Base-by-base conservation (phyloP, 148 eudicot genomes). In the Rhododendron vialii region DNA sequence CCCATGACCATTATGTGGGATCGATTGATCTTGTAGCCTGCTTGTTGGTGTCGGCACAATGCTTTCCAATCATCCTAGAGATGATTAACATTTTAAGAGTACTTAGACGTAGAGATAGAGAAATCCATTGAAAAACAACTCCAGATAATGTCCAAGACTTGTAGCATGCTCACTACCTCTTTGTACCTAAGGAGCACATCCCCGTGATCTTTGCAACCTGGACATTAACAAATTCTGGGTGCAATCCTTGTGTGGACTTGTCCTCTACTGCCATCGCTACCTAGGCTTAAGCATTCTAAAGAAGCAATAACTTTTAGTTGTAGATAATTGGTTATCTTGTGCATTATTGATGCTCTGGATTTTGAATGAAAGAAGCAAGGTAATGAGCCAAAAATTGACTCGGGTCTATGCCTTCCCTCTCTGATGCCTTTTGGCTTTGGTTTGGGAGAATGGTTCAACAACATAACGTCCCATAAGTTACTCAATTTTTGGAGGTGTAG, bases 341-440 rank as follows among this genome's bases (percentile, higher is more conserved):
- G 73, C 73, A 11, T 65, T 65, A 3, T 65, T n/a, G 30, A 65
- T 65, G 33, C 33, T 65, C 33, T 65, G 73, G 73, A 65, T 65
- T n/a, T 65, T 65, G 73, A 26, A 67, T 67, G 73, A 67, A 67
- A 67, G 73, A 67, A 67, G 73, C 73, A 26, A 67, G 73, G 73
- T 67, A 67, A n/a, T 67, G 73, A 67, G 35, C 73, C 73, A 67
- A 0, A 67, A 26, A 26, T 67, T 67, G 35, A 26, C 73, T 26
- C 5, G 33, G 73, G 73, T 65, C 73, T 65, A n/a, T 28, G 14
- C 73, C 73, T 59, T 65, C 73, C 73, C 33, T 65, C 73, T n/a
- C 33, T 3, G 30, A 65, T 10, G 33, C 73, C 73, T 67, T 65
- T 26, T 26, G 73, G 73, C 73, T 67, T 67, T 67, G 73, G 33